Base-by-base conservation (phyloP, 306 rosid species). In the Dryas drummondii region DNA sequence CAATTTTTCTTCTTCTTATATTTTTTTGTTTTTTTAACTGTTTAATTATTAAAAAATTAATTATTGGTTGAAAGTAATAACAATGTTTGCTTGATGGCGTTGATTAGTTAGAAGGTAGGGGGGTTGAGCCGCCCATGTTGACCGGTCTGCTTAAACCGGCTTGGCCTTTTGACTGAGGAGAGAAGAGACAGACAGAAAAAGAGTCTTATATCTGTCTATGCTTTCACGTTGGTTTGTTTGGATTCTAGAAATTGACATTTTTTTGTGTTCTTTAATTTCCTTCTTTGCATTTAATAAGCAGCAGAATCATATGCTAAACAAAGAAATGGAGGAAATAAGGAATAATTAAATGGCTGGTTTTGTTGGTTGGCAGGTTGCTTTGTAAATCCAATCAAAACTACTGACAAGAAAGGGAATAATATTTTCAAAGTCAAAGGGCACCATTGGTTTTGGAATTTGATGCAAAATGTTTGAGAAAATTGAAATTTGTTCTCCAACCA, bases 41-140 rank as follows among this genome's bases (percentile, higher is more conserved):
- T 26, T 68, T 49, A 46, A 68, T 7, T 3, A 51, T 55, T 54
- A 62, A 15, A 19, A 0, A n/a, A 9, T 14, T n/a, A n/a, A 19
- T 60, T 63, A 12, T 52, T 50, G 40, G 46, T 52, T 51, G 17
- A 62, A 22, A 37, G 12, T 40, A 55, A 5, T 22, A 6, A 52
- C 40, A 13, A 44, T 42, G 4, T 5, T 27, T 42, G 52, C 41
- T 27, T 64, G 41, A 19, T 64, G 8, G 53, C 27, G 14, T 26
- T 64, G 41, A 15, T 75, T 12, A 13, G 44, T 42, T 52, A 17
- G 52, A 16, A 48, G 10, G 17, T 22, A 14, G 4, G 15, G 46
- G 6, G 72, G 12, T 41, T 41, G 79, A 65, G 79, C 79, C 65
- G 79, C 72, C 66, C 45, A 42, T 19, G 72, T 53, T 75, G 72